Evolutionary conservation across 1,284 basidiomycete species (phyloP), one percentile per base, ranked within the genome.

Genomic region (Ustilago cynodontis): DNA sequence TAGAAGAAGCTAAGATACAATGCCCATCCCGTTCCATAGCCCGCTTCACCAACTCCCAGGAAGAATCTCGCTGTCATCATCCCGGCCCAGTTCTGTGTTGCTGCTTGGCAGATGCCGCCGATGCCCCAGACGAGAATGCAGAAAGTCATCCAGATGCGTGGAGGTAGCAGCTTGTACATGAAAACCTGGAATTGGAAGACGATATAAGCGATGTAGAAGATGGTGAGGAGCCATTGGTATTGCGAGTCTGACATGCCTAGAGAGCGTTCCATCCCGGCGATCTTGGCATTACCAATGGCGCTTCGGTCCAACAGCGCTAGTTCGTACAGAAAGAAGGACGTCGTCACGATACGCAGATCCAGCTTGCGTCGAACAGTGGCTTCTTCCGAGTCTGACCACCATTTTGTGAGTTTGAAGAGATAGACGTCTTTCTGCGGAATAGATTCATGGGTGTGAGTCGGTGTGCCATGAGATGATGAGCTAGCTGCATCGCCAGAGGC

Each of bases 1-100:
- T 82, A 86, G 69, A 86, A 84, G 61, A 84, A 83, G 33, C 62
- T 65, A 4, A 82, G 56, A 35, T 79, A 85, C 41, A 78, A 64
- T 1, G 79, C 77, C 2, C 78, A 77, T 1, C 82, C 84, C 1
- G 84, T 82, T 0, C 77, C 76, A 39, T 77, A 85, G 6, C 80
- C 79, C 0, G 80, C 80, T 61, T 86, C 84, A 14, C 65, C 56
- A 0, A 84, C 57, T 0, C 80, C 84, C 8, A 85, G 43, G 13
- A 82, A 71, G 47, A 85, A 78, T 8, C 84, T 68, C 0, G 80
- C 59, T 14, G 52, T 75, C 78, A 85, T 81, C 49, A 85, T 60
- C 5, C 78, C 78, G 1, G 52, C 64, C 74, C 80, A 84, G 18
- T 66, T 76, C 8, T 41, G 64, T 11, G 79, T 76, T 0, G 81